Evolutionary conservation across 2,329 filamentous ascomycete genomes (phyloP).

Genomic region (Alternaria gaisen): DNA sequence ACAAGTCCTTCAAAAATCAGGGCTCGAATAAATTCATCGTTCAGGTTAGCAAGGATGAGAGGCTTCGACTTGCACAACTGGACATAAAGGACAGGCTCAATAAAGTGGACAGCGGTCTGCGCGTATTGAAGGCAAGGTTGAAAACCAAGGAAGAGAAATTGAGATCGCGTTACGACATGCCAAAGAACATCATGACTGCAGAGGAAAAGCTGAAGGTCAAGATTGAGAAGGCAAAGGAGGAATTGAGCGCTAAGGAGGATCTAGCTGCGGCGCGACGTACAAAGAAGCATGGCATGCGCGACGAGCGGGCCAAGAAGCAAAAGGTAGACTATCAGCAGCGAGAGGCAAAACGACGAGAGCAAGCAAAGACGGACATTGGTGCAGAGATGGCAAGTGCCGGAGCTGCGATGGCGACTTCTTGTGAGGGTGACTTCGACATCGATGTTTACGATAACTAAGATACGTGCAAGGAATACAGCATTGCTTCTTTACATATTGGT

Average conservation of each 20-base stretch:
- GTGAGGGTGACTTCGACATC: background rate
- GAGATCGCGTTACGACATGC: no score
- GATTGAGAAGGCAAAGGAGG: background rate
- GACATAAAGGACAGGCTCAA: background rate
- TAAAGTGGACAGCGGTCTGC: background rate
- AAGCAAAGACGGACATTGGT: background rate
- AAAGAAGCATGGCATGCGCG: background rate
- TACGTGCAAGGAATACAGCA: background rate
- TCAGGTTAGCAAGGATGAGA: background rate
- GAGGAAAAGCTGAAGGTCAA: background rate
- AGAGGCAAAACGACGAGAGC: background rate
- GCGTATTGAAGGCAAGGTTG: no score
- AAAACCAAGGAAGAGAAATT: no score
- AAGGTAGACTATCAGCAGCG: background rate
- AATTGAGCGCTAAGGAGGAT: background rate
- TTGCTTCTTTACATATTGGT: background rate
- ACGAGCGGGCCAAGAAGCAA: background rate
- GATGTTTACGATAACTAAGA: constrained; percentile 1
- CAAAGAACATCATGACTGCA: background rate
- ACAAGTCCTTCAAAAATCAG: background rate
- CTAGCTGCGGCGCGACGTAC: background rate
- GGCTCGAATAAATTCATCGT: background rate
- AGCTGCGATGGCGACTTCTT: background rate
- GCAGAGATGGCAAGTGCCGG: background rate
- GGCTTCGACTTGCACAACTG: constrained; percentile 1